These are phyloP conservation scores for Torulaspora delbrueckii DNA, from an alignment of 805 yeast genomes.

Conservation along the genomic window DNA sequence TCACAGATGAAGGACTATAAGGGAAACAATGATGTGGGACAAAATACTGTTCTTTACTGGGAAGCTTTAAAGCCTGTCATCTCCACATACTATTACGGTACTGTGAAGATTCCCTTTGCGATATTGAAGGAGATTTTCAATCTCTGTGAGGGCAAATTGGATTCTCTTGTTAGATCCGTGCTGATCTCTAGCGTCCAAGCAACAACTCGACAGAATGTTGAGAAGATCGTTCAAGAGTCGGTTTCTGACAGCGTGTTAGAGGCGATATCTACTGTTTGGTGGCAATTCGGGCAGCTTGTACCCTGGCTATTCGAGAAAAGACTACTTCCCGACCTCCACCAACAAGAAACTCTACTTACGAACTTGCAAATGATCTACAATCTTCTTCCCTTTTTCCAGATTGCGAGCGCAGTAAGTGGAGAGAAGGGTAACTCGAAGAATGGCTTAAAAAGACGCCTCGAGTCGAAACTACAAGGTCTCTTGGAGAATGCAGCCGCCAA, in stretches of 20 bases:
- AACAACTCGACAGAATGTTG: not conserved
- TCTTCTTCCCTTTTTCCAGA: constrained; percentile 7
- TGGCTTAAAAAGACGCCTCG: not conserved
- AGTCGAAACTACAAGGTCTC: not conserved
- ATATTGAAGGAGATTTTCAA: constrained; percentile 7
- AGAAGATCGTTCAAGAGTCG: not conserved
- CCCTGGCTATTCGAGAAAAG: constrained; percentile 2
- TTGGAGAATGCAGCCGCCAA: not conserved
- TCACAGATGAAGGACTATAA: constrained; percentile 9
- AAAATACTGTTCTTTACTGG: constrained; percentile 8
- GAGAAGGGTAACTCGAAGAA: not conserved
- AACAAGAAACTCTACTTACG: not conserved
- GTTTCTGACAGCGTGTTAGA: constrained; percentile 2
- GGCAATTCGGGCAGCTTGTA: constrained; percentile 11
- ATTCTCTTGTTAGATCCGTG: constrained; percentile 1
- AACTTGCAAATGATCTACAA: constrained; percentile 6
- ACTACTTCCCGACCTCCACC: constrained; percentile 7
- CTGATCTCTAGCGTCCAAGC: constrained; percentile 3
- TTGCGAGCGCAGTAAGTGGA: not conserved
- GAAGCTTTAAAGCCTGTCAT: constrained; percentile 9
- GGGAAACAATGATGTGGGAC: not conserved
- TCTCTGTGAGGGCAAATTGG: constrained; percentile 2
- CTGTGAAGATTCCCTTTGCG: constrained; percentile 1
- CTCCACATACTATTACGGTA: constrained; percentile 8
- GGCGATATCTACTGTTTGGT: constrained; percentile 18